Percentiles rank a stretch among this genome's conserved stretches.
phyloP scores from a whole-genome alignment of 306 rosid species.

The Hippophae gyantsensis region DNA sequence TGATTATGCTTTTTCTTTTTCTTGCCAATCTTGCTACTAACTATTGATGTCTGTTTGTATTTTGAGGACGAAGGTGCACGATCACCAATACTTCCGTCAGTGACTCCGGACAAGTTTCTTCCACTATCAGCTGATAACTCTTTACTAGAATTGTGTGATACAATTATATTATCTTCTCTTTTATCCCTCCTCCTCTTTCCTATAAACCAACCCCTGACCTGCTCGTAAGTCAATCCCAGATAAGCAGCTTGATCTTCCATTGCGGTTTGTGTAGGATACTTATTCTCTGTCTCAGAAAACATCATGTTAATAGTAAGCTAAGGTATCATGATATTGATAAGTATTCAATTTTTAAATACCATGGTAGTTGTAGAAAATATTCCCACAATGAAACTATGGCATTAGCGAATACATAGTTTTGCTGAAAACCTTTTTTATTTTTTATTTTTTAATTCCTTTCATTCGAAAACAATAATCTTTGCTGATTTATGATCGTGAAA shows the following conservation, averaged over 20 bases:
- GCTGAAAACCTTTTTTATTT: no score
- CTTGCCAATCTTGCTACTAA: constrained; percentile 13
- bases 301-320: not conserved
- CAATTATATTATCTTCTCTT: constrained; percentile 24
- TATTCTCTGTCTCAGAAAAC: constrained; percentile 46
- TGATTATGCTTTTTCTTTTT: constrained; percentile 22
- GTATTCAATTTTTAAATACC: not conserved
- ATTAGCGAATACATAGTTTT: no score
- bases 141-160: constrained; percentile 1
- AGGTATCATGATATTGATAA: not conserved
- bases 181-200: constrained; percentile 53
- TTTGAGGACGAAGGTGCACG: constrained; percentile 18
- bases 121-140: constrained; percentile 15
- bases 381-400: not conserved
- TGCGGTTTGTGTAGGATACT: constrained; percentile 27
- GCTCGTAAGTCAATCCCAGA: constrained; percentile 50
- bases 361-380: not conserved
- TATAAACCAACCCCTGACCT: constrained; percentile 50
- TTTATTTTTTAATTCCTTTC: no score
- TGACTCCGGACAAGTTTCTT: constrained; percentile 20
- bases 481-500: no score
- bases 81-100: constrained; percentile 24
- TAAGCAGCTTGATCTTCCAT: constrained; percentile 37
- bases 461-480: no score
- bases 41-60: constrained; percentile 7